Evolutionary conservation across 1,284 basidiomycete species (phyloP), one percentile per base, ranked within the genome.

Genomic region (Cryptococcus sp.): DNA sequence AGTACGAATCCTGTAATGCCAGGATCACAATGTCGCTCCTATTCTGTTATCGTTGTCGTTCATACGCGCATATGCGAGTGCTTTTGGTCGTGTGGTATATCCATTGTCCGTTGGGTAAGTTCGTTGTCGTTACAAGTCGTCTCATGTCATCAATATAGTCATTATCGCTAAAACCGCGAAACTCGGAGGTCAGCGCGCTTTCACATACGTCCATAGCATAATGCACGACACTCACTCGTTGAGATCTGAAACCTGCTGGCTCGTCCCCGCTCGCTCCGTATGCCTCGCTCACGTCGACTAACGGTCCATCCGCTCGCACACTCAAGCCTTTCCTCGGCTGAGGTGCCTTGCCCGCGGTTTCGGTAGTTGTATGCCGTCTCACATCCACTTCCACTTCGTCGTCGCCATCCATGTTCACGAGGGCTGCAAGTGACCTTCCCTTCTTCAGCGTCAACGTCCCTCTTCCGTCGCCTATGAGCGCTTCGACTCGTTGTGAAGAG

Each of bases 211-310:
- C 50, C 31, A 25, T 10, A 23, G 25, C 10, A 25, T 22, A 35
- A n/a, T 22, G 45, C 31, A 20, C 20, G 52, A 17, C 13, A 57
- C 63, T 59, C 46, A 60, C 63, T 35, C 63, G 38, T 48, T 62
- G 60, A 13, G 44, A 38, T 31, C 59, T 56, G 56, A 77, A 77
- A 5, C 75, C 76, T 13, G 47, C 60, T 5, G 76, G 76, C 53
- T 72, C 71, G 45, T 48, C 46, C 0, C 68, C 69, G n/a, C 22
- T 66, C 20, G 74, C 76, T 11, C 75, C 76, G 61, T 78, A 77
- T 40, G 75, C 74, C 48, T 71, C 69, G 52, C 69, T 73, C 7
- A 77, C 75, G 67, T 77, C 76, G 20, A 55, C 62, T 22, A 77
- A 59, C 8, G 65, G 60, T 15, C 50, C 53, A 51, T 71, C 68